Conservation (phyloP, 441 rosid species). For the Populus hybrid region DNA sequence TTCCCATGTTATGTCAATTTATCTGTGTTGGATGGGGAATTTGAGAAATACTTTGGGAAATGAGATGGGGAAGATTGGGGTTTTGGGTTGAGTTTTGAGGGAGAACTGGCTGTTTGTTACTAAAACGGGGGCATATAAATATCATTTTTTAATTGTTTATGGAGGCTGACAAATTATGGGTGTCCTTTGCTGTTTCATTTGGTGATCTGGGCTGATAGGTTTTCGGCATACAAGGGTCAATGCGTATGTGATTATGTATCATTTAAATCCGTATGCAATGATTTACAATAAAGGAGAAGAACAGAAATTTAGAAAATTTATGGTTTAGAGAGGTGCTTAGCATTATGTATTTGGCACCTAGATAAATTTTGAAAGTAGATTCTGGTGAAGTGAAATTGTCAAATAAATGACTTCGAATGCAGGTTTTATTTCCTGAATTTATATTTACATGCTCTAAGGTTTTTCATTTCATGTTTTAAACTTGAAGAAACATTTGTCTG, state of each 20-base stretch:
- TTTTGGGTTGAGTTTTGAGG: neutral
- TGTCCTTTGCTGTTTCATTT: neutral
- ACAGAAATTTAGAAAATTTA: neutral
- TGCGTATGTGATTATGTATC: neutral
- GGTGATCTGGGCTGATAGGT: neutral
- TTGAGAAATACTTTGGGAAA: neutral
- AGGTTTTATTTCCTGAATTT: neutral
- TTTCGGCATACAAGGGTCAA: neutral
- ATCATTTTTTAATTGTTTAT: neutral
- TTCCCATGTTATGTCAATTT: neutral
- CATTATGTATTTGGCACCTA: neutral
- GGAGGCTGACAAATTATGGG: neutral
- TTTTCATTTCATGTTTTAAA: neutral
- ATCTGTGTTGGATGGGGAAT: neutral
- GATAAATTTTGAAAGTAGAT: neutral
- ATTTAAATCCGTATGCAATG: neutral
- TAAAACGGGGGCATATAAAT: neutral
- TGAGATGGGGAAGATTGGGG: constrained; percentile 2
- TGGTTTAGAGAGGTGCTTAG: neutral
- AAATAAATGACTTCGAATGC: neutral
- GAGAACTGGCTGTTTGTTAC: neutral
- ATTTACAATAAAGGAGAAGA: neutral
- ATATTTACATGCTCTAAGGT: neutral
- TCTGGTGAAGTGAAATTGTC: neutral
- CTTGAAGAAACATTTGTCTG: neutral